Evolutionary conservation across 306 rosid genomes (phyloP).

Genomic region (Pterocarpus macrocarpus): DNA sequence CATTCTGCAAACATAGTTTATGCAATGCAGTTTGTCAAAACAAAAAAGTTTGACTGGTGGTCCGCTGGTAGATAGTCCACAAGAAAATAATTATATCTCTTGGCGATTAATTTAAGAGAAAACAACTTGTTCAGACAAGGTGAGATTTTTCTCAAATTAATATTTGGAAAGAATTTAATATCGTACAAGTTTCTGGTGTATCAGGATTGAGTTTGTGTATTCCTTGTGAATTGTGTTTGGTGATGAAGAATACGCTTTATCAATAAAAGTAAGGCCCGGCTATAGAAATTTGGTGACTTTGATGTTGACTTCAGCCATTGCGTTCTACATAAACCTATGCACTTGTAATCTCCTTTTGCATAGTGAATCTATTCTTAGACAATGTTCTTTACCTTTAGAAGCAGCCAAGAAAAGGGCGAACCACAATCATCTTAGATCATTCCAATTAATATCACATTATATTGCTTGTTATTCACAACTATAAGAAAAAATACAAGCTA

Average conservation of each 20-base stretch:
- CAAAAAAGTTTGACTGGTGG: neutral
- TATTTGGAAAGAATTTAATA: neutral
- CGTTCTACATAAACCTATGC: neutral
- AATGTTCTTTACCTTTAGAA: neutral
- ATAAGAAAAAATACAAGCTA: conserved; percentile 17
- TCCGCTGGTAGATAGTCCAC: neutral
- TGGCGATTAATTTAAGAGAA: neutral
- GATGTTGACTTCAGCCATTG: neutral
- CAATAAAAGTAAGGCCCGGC: neutral
- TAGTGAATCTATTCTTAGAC: neutral
- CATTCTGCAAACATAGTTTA: neutral
- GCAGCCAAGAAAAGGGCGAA: neutral
- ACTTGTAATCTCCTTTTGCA: conserved; percentile 2
- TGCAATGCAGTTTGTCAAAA: neutral
- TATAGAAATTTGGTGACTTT: neutral
- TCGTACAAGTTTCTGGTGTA: neutral
- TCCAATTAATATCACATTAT: conserved; percentile 2
- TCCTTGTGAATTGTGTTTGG: too few species aligned
- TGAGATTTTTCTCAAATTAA: neutral
- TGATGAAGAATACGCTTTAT: too few species aligned
- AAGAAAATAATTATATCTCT: neutral
- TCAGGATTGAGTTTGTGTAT: too few species aligned
- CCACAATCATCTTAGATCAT: neutral
- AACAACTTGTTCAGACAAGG: neutral
- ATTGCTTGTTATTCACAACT: conserved; percentile 16